Evolutionary conservation across 2,329 filamentous ascomycete genomes (phyloP).

Genomic region (Hypoxylon sp.): DNA sequence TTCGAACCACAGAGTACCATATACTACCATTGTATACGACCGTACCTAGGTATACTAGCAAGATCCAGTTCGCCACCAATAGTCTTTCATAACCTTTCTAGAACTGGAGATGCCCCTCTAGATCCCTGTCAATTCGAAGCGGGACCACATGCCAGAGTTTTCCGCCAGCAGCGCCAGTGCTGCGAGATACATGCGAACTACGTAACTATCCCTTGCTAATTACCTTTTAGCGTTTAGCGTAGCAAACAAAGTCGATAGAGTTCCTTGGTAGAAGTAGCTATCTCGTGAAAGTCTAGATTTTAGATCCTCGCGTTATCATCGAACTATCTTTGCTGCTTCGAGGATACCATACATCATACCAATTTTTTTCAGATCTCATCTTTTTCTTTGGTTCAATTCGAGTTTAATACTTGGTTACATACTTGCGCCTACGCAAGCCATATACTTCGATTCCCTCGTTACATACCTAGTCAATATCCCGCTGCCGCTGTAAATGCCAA

Average conservation of each 20-base stretch:
- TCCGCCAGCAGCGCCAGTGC: neutral
- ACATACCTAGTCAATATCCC: constrained; percentile 18
- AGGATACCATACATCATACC: no score
- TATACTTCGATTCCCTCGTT: constrained; percentile 20
- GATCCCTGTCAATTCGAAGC: constrained; percentile 34
- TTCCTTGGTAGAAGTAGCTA: constrained; percentile 29
- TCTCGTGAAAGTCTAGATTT: constrained; percentile 39
- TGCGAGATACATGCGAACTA: constrained; percentile 26
- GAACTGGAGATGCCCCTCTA: constrained; percentile 42
- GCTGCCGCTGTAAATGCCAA: constrained; percentile 25
- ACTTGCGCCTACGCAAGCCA: constrained; percentile 11
- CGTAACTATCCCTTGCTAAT: constrained; percentile 29
- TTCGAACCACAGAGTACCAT: constrained; percentile 7
- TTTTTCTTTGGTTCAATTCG: constrained; percentile 15
- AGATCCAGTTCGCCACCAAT: constrained; percentile 40
- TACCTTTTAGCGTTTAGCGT: constrained; percentile 36
- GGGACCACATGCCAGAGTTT: constrained; percentile 33
- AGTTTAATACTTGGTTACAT: constrained; percentile 9
- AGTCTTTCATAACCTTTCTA: constrained; percentile 36
- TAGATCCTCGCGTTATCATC: constrained; percentile 42
- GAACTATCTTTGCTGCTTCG: constrained; percentile 32
- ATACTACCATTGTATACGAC: no score
- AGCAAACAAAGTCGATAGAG: constrained; percentile 3
- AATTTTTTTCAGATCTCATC: constrained; percentile 12
- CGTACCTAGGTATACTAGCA: constrained; percentile 2